Evolutionary conservation across 1,284 basidiomycete species (phyloP).

Genomic region (Tilletiopsis washingtonensis): DNA sequence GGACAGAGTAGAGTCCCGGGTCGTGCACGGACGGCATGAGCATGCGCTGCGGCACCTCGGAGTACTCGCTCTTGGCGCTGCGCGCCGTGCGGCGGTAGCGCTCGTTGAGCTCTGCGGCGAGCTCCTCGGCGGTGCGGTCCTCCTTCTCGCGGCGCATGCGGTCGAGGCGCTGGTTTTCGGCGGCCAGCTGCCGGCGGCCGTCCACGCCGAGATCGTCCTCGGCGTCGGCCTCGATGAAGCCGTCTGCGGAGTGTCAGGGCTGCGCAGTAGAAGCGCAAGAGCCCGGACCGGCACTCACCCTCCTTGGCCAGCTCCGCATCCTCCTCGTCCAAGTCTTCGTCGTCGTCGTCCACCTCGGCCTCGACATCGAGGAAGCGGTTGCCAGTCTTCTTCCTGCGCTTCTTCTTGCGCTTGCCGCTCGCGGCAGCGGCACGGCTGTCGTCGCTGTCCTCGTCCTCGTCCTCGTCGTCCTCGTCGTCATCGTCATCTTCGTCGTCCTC

Average conservation of each 20-base stretch:
- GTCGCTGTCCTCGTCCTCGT: constrained; percentile 36
- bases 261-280: neutral
- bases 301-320: constrained; percentile 45
- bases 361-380: constrained; percentile 90
- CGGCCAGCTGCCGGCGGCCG: constrained; percentile 55
- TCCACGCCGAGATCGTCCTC: constrained; percentile 60
- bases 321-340: constrained; percentile 46
- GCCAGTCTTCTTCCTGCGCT: constrained; percentile 30
- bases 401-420: constrained; percentile 25
- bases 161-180: constrained; percentile 68
- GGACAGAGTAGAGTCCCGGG: constrained; percentile 88
- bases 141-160: constrained; percentile 66
- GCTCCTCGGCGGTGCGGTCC: constrained; percentile 74
- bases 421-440: constrained; percentile 26
- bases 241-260: constrained; percentile 43
- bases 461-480: constrained; percentile 36
- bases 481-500: constrained; percentile 33
- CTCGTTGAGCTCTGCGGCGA: constrained; percentile 74
- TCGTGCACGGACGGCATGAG: constrained; percentile 96
- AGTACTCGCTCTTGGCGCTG: constrained; percentile 57
- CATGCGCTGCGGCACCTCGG: constrained; percentile 74
- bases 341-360: constrained; percentile 70
- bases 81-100: constrained; percentile 59
- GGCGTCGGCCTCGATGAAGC: constrained; percentile 67
- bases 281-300: constrained; percentile 50